Evolutionary conservation across 1,284 basidiomycete species (phyloP).

Genomic region (Austroboletus novae-zelandiae): DNA sequence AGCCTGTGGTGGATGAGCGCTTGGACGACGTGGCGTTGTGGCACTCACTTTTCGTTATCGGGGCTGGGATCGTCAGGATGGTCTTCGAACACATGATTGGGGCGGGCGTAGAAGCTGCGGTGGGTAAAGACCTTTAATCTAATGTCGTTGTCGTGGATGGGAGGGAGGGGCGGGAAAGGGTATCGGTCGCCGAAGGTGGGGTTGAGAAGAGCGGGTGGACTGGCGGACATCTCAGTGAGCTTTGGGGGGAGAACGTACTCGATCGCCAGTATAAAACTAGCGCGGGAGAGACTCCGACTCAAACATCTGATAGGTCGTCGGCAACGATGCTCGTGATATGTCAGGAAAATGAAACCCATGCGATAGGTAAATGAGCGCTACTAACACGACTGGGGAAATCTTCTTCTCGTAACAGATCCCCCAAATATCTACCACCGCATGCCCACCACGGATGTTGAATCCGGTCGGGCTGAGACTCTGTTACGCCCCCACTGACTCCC

Average conservation of each 20-base stretch:
- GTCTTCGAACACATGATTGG: conserved; percentile 73
- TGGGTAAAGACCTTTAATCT: conserved; percentile 66
- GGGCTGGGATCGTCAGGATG: conserved; percentile 63
- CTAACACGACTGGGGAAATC: too few relatives aligned
- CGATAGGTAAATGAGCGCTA: not conserved
- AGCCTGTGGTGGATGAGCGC: conserved; percentile 39
- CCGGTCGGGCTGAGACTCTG: too few relatives aligned
- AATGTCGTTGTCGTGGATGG: conserved; percentile 29
- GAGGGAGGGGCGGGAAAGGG: conserved; percentile 29
- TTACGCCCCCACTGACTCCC: not conserved
- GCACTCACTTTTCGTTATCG: conserved; percentile 68
- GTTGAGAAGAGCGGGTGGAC: conserved; percentile 3
- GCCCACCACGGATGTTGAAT: not conserved
- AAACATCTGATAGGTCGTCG: not conserved
- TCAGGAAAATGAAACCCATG: not conserved
- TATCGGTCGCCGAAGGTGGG: conserved; percentile 18
- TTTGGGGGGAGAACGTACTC: not conserved
- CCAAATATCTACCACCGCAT: too few relatives aligned
- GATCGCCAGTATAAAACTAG: not conserved
- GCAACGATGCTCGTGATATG: not conserved
- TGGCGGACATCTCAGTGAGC: conserved; percentile 7
- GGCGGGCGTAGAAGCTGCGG: conserved; percentile 62
- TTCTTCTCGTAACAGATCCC: too few relatives aligned
- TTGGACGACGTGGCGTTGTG: not conserved
- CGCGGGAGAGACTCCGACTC: conserved; percentile 2